A percentile compares a stretch with the other conserved stretches of the same genome.
phyloP scores from a whole-genome alignment of 176 grass and related monocot genomes.

The Aechmea fasciata region DNA sequence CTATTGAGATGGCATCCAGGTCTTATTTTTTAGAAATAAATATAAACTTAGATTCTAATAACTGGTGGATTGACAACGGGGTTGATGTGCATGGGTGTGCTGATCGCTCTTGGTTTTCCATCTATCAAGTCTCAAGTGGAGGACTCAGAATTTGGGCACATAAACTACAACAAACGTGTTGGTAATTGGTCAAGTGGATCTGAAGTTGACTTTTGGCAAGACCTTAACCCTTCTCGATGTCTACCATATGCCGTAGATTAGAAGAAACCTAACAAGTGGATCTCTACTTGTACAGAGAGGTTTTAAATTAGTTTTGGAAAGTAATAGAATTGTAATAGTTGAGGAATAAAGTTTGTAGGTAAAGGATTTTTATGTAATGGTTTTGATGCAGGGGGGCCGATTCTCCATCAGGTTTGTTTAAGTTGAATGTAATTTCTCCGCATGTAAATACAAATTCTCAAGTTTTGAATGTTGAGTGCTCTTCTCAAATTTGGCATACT shows the following conservation, averaged over 20 bases:
- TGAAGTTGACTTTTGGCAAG: not conserved
- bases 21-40: not conserved
- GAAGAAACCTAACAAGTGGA: not conserved
- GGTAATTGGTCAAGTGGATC: not conserved
- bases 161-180: not conserved
- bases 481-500: not conserved
- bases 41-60: not conserved
- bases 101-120: not conserved
- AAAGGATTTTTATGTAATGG: too few relatives aligned
- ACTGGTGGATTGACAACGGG: not conserved
- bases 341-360: too few relatives aligned
- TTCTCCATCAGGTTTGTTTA: too few relatives aligned
- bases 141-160: not conserved
- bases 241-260: not conserved
- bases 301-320: too few relatives aligned
- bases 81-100: not conserved
- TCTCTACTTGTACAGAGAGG: not conserved
- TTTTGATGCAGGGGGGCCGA: too few relatives aligned
- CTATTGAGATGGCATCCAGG: not conserved
- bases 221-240: not conserved
- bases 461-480: too few relatives aligned
- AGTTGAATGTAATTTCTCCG: too few relatives aligned
- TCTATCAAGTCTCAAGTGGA: not conserved
- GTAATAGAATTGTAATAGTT: too few relatives aligned
- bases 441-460: too few relatives aligned